These are phyloP conservation scores for Senna siamea DNA, from an alignment of 306 rosid genomes.

Conservation along the genomic window DNA sequence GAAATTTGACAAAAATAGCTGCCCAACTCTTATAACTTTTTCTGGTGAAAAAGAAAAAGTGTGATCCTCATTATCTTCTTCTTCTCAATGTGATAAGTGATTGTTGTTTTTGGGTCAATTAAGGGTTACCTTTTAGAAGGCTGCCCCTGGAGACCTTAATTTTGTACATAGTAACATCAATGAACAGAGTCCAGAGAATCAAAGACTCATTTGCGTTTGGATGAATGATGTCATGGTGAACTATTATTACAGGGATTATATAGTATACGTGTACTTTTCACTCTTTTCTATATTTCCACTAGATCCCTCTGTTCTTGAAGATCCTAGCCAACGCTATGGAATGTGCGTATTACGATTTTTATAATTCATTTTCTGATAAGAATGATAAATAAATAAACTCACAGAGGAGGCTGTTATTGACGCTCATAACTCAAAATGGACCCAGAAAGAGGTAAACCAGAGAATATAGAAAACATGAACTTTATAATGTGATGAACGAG, in stretches of 20 bases:
- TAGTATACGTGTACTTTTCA: background rate
- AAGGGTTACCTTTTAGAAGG: slow-evolving; percentile 21
- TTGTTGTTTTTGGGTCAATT: background rate
- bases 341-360: background rate
- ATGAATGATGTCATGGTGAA: slow-evolving; percentile 35
- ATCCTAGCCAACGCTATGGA: background rate
- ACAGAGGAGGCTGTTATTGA: too few relatives aligned
- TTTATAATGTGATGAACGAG: too few relatives aligned
- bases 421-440: too few relatives aligned
- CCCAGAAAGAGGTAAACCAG: too few relatives aligned
- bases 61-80: background rate
- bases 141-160: slow-evolving; percentile 5
- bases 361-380: too few relatives aligned
- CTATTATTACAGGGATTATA: slow-evolving; percentile 5
- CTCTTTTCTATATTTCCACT: background rate
- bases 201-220: slow-evolving; percentile 27
- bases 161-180: slow-evolving; percentile 20
- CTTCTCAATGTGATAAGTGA: background rate
- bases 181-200: slow-evolving; percentile 10
- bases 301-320: background rate
- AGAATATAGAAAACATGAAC: too few relatives aligned
- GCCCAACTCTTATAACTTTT: slow-evolving; percentile 27
- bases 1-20: slow-evolving; percentile 24
- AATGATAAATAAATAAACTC: too few relatives aligned
- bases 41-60: background rate